Evolutionary conservation across 2,329 filamentous ascomycete genomes (phyloP), one percentile per base, ranked within the genome.

Genomic region (Colletotrichum sp.): DNA sequence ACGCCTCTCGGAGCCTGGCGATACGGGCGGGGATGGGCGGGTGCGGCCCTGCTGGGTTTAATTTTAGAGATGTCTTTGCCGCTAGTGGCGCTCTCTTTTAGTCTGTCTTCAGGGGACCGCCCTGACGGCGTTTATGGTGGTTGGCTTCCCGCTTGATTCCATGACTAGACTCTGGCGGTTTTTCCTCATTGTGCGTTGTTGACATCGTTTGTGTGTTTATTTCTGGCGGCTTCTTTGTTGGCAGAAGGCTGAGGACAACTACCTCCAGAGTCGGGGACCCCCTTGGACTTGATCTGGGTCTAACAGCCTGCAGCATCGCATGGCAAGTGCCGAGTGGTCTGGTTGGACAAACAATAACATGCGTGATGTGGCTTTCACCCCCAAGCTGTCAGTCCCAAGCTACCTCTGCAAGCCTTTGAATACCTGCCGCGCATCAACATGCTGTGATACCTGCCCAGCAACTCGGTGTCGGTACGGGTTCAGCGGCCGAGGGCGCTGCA

Each of bases 1-100:
- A 30, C 36, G 56, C 24, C 7, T 26, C 21, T 73, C 43, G 69
- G 56, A 38, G 62, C 63, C 62, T 56, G 56, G 43, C 26, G 32
- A 71, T 66, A 71, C 30, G 62, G 69, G 55, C 18, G 16, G 38
- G 55, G 52, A 36, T 16, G 48, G 18, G 34, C 58, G 71, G 66
- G 24, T 62, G 67, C 56, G 43, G 16, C 55, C 59, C 14, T 21
- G n/a, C 48, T 59, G 24, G 55, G 38, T 58, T 73, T 73, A 75
- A 75, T 55, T 75, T 68, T 75, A 69, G 73, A 73, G 48, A 69
- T 21, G 62, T 30, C 38, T 28, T 24, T 43, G 62, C 62, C 73
- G 64, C 73, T 73, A 75, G 58, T 63, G 55, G 62, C 56, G 69
- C 55, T 14, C 24, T 34, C 62, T 52, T 21, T 10, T 52, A 43